Base-by-base conservation (phyloP, 805 yeast species). In the Grigorovia transvaalensis region DNA sequence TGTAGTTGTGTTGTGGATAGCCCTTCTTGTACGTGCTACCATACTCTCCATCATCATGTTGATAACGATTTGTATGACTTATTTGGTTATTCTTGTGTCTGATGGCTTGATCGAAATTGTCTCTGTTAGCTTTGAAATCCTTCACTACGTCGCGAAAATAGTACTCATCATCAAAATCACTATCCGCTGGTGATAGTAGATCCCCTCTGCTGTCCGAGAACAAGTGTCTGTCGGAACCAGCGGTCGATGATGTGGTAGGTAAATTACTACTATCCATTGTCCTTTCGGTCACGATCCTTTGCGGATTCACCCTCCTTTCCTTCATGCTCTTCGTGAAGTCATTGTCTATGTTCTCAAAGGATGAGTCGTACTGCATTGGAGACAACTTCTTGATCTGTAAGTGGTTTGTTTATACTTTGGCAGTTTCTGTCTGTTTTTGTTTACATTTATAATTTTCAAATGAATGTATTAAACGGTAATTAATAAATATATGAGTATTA, bases 321-420 rank as follows among this genome's bases (percentile, higher is more conserved):
- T 33, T 18, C 15, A 33, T 40, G 6, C 54, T 53, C 30, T 44
- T 48, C 8, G 60, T 53, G 48, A 62, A 59, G 1, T 68, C 59
- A 2, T 65, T 59, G 40, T 64, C 68, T 40, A 64, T 47, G 49
- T 65, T 67, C 50, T 65, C 69, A 54, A 65, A 65, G 15, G 68
- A 63, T 4, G 66, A 59, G 44, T 65, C 69, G 18, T 65, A 58
- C 27, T 57, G 27, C 27, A 23, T 23, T 23, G 27, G 27, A 6
- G 27, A 23, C 27, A 23, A 6, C 27, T 23, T 47, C 11, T 56
- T 63, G 48, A 38, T 40, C 15, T 11, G 40, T 27, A 20, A 29
- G 38, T 15, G 29, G 13, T 45, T 17, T 45, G 46, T 15, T 4
- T 45, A 9, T 7, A 29, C 17, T 33, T 6, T 35, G 9, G 29